Evolutionary conservation across 2,329 filamentous ascomycete species (phyloP).

Genomic region (Monilinia laxa): DNA sequence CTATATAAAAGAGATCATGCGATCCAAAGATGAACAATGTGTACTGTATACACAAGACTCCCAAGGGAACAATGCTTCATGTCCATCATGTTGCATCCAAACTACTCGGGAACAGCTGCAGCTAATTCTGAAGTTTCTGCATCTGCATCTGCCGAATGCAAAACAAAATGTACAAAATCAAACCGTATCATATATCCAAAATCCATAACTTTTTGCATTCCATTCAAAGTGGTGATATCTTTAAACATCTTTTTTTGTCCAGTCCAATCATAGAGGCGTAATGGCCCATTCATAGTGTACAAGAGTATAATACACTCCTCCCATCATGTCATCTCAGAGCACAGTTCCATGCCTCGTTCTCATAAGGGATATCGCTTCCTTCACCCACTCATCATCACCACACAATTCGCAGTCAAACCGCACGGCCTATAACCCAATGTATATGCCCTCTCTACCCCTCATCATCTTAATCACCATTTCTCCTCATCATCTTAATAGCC

Average conservation of each 20-base stretch:
- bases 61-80: neutral
- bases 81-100: neutral
- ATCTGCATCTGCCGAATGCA: slow-evolving; percentile 2
- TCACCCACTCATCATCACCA: neutral
- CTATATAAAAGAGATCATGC: neutral
- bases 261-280: neutral
- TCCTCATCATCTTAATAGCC: neutral
- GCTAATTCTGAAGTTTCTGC: neutral
- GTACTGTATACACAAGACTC: neutral
- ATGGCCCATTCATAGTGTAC: slow-evolving; percentile 18
- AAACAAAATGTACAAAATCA: neutral
- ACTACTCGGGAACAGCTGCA: neutral
- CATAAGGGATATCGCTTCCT: neutral
- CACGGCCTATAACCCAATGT: too few species aligned
- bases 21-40: neutral
- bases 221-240: slow-evolving; percentile 15
- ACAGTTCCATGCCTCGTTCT: neutral
- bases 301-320: slow-evolving; percentile 20
- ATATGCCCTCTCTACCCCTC: neutral
- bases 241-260: neutral
- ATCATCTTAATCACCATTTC: neutral
- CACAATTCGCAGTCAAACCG: neutral
- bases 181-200: neutral
- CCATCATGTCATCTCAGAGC: neutral
- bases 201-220: neutral